Evolutionary conservation across 2,329 filamentous ascomycete genomes (phyloP).

Genomic region (Aureobasidium sp.): DNA sequence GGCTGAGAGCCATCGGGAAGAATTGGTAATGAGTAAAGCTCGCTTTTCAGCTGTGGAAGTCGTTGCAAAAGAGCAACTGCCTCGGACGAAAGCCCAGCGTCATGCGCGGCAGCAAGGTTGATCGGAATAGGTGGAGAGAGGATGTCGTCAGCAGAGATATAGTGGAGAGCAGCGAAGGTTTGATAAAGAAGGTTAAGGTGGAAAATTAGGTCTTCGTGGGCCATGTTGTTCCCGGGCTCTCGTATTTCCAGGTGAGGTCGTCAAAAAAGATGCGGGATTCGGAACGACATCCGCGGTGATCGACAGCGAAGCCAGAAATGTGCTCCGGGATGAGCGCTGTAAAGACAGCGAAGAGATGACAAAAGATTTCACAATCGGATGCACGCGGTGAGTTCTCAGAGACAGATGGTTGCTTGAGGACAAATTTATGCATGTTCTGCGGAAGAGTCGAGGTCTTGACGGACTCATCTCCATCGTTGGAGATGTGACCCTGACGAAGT

Average conservation of each 20-base stretch:
- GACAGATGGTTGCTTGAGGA: too few relatives aligned
- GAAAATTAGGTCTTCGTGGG: background rate
- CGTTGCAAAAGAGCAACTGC: background rate
- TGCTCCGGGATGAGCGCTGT: background rate
- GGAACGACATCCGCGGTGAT: too few relatives aligned
- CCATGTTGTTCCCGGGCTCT: background rate
- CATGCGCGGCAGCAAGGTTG: background rate
- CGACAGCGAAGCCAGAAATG: background rate
- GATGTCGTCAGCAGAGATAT: conserved; percentile 1
- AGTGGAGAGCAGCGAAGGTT: background rate
- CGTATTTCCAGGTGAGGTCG: too few relatives aligned
- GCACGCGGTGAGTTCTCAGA: too few relatives aligned
- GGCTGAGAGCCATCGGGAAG: background rate
- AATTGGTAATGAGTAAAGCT: background rate
- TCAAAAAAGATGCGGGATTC: too few relatives aligned
- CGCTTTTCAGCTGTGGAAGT: background rate
- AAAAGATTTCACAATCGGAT: too few relatives aligned
- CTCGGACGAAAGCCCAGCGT: background rate
- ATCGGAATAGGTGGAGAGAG: background rate
- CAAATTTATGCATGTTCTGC: too few relatives aligned
- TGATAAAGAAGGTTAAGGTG: background rate
- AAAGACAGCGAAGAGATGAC: too few relatives aligned
- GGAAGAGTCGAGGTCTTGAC: too few relatives aligned
- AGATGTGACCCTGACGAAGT: too few relatives aligned
- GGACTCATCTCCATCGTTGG: too few relatives aligned